These are phyloP conservation scores for Ceratobasidium sp. DNA, from an alignment of 1,284 basidiomycete genomes.

Conservation along the genomic window DNA sequence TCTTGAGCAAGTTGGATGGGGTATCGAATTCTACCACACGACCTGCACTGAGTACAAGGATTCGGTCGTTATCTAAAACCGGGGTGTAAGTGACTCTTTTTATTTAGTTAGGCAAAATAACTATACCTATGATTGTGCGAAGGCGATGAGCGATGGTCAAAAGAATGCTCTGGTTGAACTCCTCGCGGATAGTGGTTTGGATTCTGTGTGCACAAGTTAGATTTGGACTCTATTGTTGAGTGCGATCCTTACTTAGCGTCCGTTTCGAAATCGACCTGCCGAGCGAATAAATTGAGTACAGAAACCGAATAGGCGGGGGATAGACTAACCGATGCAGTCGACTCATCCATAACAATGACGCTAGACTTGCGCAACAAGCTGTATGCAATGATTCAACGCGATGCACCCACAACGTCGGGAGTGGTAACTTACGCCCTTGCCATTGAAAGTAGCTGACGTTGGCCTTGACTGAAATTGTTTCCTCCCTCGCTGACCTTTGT, in stretches of 20 bases:
- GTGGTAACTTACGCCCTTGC: slow-evolving; percentile 14
- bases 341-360: slow-evolving; percentile 34
- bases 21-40: slow-evolving; percentile 55
- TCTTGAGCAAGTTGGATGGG: slow-evolving; percentile 53
- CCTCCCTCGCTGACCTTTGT: slow-evolving; percentile 43
- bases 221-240: background rate
- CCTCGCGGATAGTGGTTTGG: slow-evolving; percentile 78
- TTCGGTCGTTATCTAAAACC: slow-evolving; percentile 54
- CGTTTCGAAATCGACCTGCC: slow-evolving; percentile 63
- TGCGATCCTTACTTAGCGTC: slow-evolving; percentile 31
- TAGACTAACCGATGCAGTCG: slow-evolving; percentile 29
- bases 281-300: background rate
- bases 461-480: slow-evolving; percentile 41
- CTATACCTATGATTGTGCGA: slow-evolving; percentile 32
- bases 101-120: background rate
- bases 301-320: too few species aligned
- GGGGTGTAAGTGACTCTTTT: background rate
- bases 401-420: too few species aligned
- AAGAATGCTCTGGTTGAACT: slow-evolving; percentile 75
- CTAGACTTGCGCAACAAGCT: slow-evolving; percentile 33
- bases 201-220: slow-evolving; percentile 52
- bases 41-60: slow-evolving; percentile 59
- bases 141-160: slow-evolving; percentile 58
- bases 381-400: background rate
- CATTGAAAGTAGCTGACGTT: slow-evolving; percentile 38